Conservation (phyloP, 1,284 basidiomycete genomes). For the Golubevia pallescens region DNA sequence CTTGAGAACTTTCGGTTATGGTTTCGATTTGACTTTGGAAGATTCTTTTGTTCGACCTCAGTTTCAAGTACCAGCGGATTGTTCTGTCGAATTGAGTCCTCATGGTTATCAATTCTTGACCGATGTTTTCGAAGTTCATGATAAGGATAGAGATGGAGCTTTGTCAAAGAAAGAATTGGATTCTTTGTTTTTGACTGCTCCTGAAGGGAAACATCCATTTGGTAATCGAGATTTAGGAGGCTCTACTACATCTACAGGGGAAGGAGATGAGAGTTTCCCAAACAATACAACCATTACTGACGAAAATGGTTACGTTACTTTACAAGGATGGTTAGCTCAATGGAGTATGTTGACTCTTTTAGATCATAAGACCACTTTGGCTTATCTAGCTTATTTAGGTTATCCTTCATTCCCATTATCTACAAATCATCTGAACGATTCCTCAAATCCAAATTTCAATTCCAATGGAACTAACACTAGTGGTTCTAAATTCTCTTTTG, state of each 20-base stretch:
- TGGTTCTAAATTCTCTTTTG: background rate
- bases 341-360: constrained; percentile 64
- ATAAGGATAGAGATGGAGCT: constrained; percentile 97
- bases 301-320: constrained; percentile 53
- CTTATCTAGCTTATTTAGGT: constrained; percentile 59
- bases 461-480: background rate
- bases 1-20: constrained; percentile 91
- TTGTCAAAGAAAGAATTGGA: constrained; percentile 83
- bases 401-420: constrained; percentile 47
- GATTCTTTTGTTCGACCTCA: constrained; percentile 64
- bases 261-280: constrained; percentile 46
- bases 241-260: constrained; percentile 5
- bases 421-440: constrained; percentile 1
- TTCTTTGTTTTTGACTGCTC: constrained; percentile 88
- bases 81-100: constrained; percentile 90
- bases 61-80: constrained; percentile 89
- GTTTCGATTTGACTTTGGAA: constrained; percentile 81
- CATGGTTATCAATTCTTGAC: constrained; percentile 96
- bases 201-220: constrained; percentile 67
- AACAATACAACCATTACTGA: constrained; percentile 53
- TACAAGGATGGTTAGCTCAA: constrained; percentile 64
- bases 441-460: background rate
- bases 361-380: constrained; percentile 54
- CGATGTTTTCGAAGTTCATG: constrained; percentile 93
- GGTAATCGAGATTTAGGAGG: background rate